phyloP scores from a whole-genome alignment of 768 basidiomycete genomes.

The Calocera cornea region DNA sequence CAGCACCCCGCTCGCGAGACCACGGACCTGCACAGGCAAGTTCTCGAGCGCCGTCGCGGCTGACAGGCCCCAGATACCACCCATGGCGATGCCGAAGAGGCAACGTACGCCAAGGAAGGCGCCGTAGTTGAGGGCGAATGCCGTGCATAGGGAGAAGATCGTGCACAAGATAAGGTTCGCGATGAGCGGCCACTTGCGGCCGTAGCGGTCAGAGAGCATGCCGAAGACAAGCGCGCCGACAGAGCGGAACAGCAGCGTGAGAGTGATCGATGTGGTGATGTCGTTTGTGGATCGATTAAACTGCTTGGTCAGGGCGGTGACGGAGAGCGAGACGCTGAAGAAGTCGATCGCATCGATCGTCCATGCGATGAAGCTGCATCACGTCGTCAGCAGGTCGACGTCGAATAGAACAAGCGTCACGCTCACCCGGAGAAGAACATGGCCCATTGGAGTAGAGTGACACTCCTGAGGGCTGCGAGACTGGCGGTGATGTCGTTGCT shows the following conservation, averaged over 20 bases:
- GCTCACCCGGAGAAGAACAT: conserved; percentile 28
- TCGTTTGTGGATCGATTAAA: conserved; percentile 30
- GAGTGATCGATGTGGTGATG: conserved; percentile 64
- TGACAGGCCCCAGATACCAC: conserved; percentile 78
- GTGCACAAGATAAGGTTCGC: conserved; percentile 57
- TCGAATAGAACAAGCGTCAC: conserved; percentile 3
- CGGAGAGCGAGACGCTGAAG: conserved; percentile 54
- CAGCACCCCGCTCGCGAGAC: conserved; percentile 68
- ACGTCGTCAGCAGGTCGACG: background rate
- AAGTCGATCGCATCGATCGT: conserved; percentile 78
- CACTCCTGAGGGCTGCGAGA: background rate
- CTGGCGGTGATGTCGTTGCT: background rate
- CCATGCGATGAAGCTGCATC: conserved; percentile 65
- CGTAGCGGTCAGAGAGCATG: conserved; percentile 72
- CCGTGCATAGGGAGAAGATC: conserved; percentile 60
- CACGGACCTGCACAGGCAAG: conserved; percentile 73
- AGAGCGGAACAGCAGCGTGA: conserved; percentile 85
- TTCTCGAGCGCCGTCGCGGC: conserved; percentile 77
- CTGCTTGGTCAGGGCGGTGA: conserved; percentile 34
- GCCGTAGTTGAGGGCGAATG: conserved; percentile 62
- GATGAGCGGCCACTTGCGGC: conserved; percentile 88
- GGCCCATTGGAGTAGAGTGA: conserved; percentile 21
- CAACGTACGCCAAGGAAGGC: conserved; percentile 73
- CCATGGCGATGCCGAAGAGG: conserved; percentile 71
- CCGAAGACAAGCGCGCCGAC: conserved; percentile 35